Evolutionary conservation across 106 monocot species (phyloP), one percentile per base, ranked within the genome.

Genomic region (Acorus gramineus): DNA sequence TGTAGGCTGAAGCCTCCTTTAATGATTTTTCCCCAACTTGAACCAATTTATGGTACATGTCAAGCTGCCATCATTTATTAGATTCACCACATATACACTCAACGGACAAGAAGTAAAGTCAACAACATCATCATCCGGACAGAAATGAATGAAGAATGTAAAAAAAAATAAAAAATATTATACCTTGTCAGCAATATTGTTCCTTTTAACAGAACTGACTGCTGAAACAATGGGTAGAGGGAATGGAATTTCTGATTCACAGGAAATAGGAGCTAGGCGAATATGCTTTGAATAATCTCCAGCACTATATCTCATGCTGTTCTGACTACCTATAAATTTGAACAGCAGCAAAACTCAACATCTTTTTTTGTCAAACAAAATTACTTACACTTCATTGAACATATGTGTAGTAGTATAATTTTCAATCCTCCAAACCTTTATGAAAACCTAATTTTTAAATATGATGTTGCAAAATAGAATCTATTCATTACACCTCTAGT

Each of bases 11-110:
- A 11, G 68, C 71, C 64, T 74, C 78, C 56, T 79, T 83, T 76
- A 98, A 63, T 50, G 57, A 72, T 60, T 77, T 88, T 12, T 52
- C 65, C 3, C 91, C 91, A 62, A 52, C 62, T 81, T 83, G 73
- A 63, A 87, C 60, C 72, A 92, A 74, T 70, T 81, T 83, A 67
- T 79, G 71, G 65, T 67, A 69, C 67, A 75, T 61, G 6, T 80
- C 87, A 71, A 82, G 66, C 94, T 94, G 63, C 48, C 78, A 59
- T 49, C 4, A 64, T 57, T 45, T n/a, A 73, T 55, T 47, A 76
- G 56, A 2, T 53, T 42, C 52, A 42, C 11, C 7, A 47, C 11
- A 60, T 9, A 28, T 44, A 74, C 4, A 42, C n/a, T 28, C 28
- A 28, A 59, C 51, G 14, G 54, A 46, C 46, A 56, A 57, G 6